Evolutionary conservation across 2,329 filamentous ascomycete genomes (phyloP).

Genomic region (Sphaerostilbella broomeana): DNA sequence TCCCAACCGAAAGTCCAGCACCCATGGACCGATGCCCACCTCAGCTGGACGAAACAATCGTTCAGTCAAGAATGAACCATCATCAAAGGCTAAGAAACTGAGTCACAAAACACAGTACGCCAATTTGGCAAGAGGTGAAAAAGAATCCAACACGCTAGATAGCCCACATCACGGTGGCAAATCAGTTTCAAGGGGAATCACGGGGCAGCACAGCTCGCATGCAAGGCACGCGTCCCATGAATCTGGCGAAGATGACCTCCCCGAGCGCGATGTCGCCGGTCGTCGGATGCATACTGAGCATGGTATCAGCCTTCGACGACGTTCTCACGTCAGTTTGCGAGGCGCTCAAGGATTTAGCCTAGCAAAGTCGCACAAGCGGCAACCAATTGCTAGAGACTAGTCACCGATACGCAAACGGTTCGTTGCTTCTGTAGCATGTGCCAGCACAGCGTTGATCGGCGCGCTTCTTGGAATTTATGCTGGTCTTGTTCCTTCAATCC

Average conservation of each 20-base stretch:
- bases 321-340: conserved; percentile 48
- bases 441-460: conserved; percentile 66
- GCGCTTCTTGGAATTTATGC: conserved; percentile 69
- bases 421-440: conserved; percentile 61
- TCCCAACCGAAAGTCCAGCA: conserved; percentile 16
- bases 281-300: conserved; percentile 24
- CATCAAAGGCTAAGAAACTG: neutral
- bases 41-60: neutral
- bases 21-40: neutral
- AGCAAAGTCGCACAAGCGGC: conserved; percentile 48
- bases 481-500: conserved; percentile 70
- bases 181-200: neutral
- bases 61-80: neutral
- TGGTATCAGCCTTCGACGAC: conserved; percentile 40
- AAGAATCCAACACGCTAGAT: neutral
- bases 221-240: conserved; percentile 12
- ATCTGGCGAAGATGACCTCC: conserved; percentile 19
- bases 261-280: conserved; percentile 20
- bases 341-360: conserved; percentile 46
- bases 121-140: conserved; percentile 6
- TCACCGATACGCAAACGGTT: conserved; percentile 59
- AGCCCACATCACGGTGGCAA: conserved; percentile 12
- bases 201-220: conserved; percentile 4
- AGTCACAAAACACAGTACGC: conserved; percentile 6
- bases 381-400: conserved; percentile 69